phyloP scores from a whole-genome alignment of 148 eudicot genomes.

The Heliamphora exappendiculata region DNA sequence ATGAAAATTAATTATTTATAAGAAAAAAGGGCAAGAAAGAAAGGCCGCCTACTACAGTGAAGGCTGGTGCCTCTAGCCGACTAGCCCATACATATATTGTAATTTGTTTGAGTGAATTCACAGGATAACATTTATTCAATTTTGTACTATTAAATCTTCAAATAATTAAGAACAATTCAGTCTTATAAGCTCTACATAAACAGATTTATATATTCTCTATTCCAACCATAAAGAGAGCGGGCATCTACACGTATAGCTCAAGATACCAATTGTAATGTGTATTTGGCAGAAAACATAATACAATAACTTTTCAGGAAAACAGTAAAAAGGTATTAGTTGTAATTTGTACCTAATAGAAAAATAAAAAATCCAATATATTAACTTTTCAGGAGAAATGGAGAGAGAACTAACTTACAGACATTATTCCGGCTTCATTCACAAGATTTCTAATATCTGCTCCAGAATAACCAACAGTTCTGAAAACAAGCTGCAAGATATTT shows the following conservation, averaged over 20 bases:
- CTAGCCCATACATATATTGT: too few relatives aligned
- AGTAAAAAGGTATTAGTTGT: too few relatives aligned
- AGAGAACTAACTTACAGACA: conserved; percentile 68
- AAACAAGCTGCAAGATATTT: conserved; percentile 74
- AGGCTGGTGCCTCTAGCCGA: too few relatives aligned
- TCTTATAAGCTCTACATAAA: background rate
- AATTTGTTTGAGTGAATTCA: background rate
- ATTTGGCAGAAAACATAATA: too few relatives aligned
- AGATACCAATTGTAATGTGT: too few relatives aligned
- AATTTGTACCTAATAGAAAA: background rate
- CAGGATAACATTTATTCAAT: background rate
- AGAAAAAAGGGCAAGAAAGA: too few relatives aligned
- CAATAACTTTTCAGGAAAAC: too few relatives aligned
- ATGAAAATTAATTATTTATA: too few relatives aligned
- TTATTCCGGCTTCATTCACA: conserved; percentile 90
- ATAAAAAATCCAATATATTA: background rate
- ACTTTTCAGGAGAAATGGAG: background rate
- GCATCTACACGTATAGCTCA: background rate
- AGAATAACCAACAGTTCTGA: conserved; percentile 90
- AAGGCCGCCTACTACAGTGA: too few relatives aligned
- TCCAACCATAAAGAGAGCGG: background rate
- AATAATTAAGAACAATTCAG: background rate
- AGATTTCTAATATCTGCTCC: conserved; percentile 94
- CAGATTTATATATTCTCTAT: background rate
- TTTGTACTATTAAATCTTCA: background rate